phyloP scores from a whole-genome alignment of 371 early-diverging fungal genomes.

The Fennellomyces sp. region DNA sequence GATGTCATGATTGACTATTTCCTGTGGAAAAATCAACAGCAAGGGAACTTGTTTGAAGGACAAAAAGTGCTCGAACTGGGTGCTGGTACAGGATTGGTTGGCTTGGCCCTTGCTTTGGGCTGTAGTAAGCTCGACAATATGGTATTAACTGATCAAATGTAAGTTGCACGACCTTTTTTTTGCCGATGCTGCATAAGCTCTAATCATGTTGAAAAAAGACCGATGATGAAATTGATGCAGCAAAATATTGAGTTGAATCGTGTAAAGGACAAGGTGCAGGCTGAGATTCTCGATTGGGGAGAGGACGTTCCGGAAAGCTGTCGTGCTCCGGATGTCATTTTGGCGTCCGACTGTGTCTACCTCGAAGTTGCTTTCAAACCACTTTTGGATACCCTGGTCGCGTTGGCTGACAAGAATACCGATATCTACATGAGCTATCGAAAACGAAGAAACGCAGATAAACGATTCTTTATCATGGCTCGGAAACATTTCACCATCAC shows the following conservation, averaged over 20 bases:
- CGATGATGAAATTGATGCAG: constrained; percentile 46
- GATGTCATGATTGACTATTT: constrained; percentile 47
- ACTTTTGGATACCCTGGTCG: constrained; percentile 37
- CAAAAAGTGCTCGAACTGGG: constrained; percentile 43
- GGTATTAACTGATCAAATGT: constrained; percentile 48
- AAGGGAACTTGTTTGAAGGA: constrained; percentile 16
- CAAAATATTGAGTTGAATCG: constrained; percentile 39
- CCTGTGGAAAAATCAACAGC: constrained; percentile 33
- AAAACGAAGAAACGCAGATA: constrained; percentile 52
- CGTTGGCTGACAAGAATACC: constrained; percentile 28
- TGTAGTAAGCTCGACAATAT: constrained; percentile 29
- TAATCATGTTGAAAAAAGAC: constrained; percentile 14
- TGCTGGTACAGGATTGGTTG: constrained; percentile 53
- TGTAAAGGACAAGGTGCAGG: constrained; percentile 15
- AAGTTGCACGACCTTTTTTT: constrained; percentile 3
- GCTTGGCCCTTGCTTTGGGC: constrained; percentile 39
- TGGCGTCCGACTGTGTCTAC: constrained; percentile 57
- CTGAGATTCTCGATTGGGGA: constrained; percentile 43
- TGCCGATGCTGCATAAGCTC: neutral
- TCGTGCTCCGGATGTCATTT: constrained; percentile 32
- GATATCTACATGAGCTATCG: constrained; percentile 43
- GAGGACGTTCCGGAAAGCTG: constrained; percentile 1
- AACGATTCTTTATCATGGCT: constrained; percentile 47
- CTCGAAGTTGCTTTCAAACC: constrained; percentile 49
- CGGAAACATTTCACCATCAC: constrained; percentile 38